A percentile compares a stretch with the other conserved stretches of the same genome.
phyloP scores from a whole-genome alignment of 1,284 basidiomycete genomes.

The Trametes pubescens region DNA sequence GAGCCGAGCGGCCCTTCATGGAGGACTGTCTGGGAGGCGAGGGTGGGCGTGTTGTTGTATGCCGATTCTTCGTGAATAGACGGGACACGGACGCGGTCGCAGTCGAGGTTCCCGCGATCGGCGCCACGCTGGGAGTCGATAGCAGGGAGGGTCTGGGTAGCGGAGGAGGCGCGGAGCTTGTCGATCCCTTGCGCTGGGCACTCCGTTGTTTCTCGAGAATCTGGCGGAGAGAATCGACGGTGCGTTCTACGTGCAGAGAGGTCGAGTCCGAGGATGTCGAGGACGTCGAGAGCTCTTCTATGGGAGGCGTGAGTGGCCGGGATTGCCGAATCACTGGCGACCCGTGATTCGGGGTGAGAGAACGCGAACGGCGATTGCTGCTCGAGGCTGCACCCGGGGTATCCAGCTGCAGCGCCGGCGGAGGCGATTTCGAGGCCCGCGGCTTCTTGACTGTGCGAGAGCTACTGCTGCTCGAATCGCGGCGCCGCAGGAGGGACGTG shows the following conservation, averaged over 20 bases:
- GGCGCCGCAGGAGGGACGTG: slow-evolving; percentile 25
- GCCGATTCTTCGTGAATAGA: slow-evolving; percentile 61
- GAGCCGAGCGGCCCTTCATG: slow-evolving; percentile 60
- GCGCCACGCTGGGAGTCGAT: slow-evolving; percentile 53
- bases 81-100: slow-evolving; percentile 79
- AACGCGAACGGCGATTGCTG: slow-evolving; percentile 43
- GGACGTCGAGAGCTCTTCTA: slow-evolving; percentile 59
- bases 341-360: slow-evolving; percentile 48
- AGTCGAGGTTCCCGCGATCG: slow-evolving; percentile 65
- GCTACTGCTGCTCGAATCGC: slow-evolving; percentile 34
- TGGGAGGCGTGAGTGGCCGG: slow-evolving; percentile 60
- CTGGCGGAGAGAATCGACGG: slow-evolving; percentile 69
- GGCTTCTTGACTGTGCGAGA: slow-evolving; percentile 29
- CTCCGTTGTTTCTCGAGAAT: slow-evolving; percentile 65
- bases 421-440: slow-evolving; percentile 38
- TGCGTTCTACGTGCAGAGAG: slow-evolving; percentile 60
- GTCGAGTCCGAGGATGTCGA: slow-evolving; percentile 54
- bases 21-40: slow-evolving; percentile 46
- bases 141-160: slow-evolving; percentile 46
- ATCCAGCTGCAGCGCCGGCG: slow-evolving; percentile 37
- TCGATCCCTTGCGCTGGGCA: slow-evolving; percentile 34
- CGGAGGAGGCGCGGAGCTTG: slow-evolving; percentile 43
- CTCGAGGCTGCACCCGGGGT: slow-evolving; percentile 29
- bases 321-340: slow-evolving; percentile 33
- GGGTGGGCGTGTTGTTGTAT: slow-evolving; percentile 45